Percentiles rank a stretch among this genome's conserved stretches.
phyloP scores from a whole-genome alignment of 2,329 filamentous ascomycete genomes.

The Talaromyces verruculosus region DNA sequence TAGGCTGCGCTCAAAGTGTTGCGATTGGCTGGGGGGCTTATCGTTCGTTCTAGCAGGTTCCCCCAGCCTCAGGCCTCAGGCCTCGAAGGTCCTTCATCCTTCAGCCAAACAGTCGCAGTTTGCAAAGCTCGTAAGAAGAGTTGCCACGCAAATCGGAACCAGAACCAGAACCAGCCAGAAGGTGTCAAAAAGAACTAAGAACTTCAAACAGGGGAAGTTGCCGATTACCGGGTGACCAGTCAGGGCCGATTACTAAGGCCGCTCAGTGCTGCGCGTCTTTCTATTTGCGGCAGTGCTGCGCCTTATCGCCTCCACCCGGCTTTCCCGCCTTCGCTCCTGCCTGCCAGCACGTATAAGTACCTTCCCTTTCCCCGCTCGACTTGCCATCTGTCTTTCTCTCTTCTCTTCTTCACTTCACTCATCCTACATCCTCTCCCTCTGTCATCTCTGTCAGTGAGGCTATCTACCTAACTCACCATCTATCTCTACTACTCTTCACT shows the following conservation, averaged over 20 bases:
- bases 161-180: constrained; percentile 14
- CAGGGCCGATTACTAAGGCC: constrained; percentile 1
- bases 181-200: neutral
- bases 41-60: constrained; percentile 26
- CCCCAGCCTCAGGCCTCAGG: constrained; percentile 17
- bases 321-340: constrained; percentile 23
- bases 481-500: constrained; percentile 16
- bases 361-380: constrained; percentile 29
- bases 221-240: constrained; percentile 7
- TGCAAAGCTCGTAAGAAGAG: neutral
- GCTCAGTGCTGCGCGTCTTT: neutral
- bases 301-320: constrained; percentile 23
- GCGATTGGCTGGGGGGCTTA: constrained; percentile 10
- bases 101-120: neutral
- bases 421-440: constrained; percentile 19
- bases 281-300: constrained; percentile 17
- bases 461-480: neutral
- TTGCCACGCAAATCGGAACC: neutral
- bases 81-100: constrained; percentile 12
- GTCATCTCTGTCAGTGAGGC: neutral
- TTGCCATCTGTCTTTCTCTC: constrained; percentile 13
- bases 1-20: constrained; percentile 11
- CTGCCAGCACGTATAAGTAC: constrained; percentile 28
- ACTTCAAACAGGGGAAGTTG: constrained; percentile 9
- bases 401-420: neutral